Conservation (phyloP, 164 flowering plant species). For the Amborella trichopoda region DNA sequence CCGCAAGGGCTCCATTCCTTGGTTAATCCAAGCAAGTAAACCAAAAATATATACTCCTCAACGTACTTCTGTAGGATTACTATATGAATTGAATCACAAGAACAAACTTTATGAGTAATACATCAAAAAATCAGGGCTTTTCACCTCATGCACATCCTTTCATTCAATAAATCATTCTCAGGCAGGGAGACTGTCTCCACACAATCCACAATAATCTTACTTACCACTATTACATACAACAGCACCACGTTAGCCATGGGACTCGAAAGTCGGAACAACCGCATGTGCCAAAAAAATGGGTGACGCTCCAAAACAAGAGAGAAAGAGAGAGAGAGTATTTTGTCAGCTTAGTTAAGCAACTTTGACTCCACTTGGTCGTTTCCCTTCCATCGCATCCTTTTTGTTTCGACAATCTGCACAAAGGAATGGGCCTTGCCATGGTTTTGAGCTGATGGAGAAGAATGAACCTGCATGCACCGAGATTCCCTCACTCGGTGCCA, state of each 20-base stretch:
- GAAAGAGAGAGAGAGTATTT: slow-evolving; percentile 7
- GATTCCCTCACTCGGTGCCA: slow-evolving; percentile 79
- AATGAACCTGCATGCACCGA: slow-evolving; percentile 85
- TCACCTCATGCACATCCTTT: too few relatives aligned
- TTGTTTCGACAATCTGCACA: slow-evolving; percentile 58
- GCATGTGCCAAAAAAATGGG: slow-evolving; percentile 3
- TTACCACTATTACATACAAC: slow-evolving; percentile 1
- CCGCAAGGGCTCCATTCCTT: too few relatives aligned
- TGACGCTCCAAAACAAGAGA: background rate
- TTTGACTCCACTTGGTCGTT: slow-evolving; percentile 55
- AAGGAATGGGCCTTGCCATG: slow-evolving; percentile 94
- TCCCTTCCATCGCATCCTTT: slow-evolving; percentile 85
- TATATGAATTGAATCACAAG: too few relatives aligned
- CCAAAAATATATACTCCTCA: too few relatives aligned
- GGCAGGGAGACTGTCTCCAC: too few relatives aligned
- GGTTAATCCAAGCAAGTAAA: too few relatives aligned
- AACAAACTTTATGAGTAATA: too few relatives aligned
- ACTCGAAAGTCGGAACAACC: background rate
- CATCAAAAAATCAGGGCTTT: too few relatives aligned
- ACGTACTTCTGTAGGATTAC: too few relatives aligned
- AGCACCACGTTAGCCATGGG: slow-evolving; percentile 1
- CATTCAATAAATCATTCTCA: too few relatives aligned
- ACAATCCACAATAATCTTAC: too few relatives aligned
- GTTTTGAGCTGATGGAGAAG: slow-evolving; percentile 73
- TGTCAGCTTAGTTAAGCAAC: too few relatives aligned